Evolutionary conservation across 1,284 basidiomycete genomes (phyloP).

Genomic region (Apiotrichum domesticum): DNA sequence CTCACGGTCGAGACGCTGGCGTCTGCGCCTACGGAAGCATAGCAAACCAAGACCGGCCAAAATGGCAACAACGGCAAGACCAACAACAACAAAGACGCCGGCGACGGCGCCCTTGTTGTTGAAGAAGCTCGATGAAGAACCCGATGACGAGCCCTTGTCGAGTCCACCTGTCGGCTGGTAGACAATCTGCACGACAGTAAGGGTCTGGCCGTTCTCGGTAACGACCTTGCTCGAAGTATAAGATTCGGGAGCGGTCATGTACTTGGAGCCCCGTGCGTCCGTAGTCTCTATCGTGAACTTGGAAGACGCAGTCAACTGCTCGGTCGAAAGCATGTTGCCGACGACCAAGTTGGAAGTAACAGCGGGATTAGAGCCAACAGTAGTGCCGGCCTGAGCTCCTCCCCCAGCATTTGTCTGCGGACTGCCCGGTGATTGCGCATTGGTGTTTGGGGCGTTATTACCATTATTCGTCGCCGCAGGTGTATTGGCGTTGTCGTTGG

Average conservation of each 20-base stretch:
- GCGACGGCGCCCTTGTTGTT: slow-evolving; percentile 48
- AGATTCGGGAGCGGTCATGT: slow-evolving; percentile 34
- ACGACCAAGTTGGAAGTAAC: not conserved
- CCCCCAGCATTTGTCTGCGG: not conserved
- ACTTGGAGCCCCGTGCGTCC: slow-evolving; percentile 25
- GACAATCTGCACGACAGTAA: slow-evolving; percentile 40
- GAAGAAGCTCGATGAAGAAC: slow-evolving; percentile 35
- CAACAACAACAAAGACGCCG: slow-evolving; percentile 49
- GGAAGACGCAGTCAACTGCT: slow-evolving; percentile 10
- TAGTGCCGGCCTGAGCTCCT: too few relatives aligned
- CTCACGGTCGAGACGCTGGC: slow-evolving; percentile 46
- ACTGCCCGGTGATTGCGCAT: not conserved
- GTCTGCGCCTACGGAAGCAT: slow-evolving; percentile 42
- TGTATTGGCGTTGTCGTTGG: not conserved
- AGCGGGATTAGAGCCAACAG: not conserved
- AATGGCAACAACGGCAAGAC: slow-evolving; percentile 45
- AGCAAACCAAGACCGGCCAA: slow-evolving; percentile 42
- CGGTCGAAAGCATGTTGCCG: not conserved
- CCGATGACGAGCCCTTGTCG: slow-evolving; percentile 29
- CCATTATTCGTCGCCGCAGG: not conserved
- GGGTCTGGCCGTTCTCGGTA: slow-evolving; percentile 35
- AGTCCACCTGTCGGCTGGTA: slow-evolving; percentile 43
- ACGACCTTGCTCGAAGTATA: slow-evolving; percentile 37
- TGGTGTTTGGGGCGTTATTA: not conserved
- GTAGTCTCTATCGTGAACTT: slow-evolving; percentile 35